Evolutionary conservation across 2,329 filamentous ascomycete species (phyloP).

Genomic region (Dactylonectria macrodidyma): DNA sequence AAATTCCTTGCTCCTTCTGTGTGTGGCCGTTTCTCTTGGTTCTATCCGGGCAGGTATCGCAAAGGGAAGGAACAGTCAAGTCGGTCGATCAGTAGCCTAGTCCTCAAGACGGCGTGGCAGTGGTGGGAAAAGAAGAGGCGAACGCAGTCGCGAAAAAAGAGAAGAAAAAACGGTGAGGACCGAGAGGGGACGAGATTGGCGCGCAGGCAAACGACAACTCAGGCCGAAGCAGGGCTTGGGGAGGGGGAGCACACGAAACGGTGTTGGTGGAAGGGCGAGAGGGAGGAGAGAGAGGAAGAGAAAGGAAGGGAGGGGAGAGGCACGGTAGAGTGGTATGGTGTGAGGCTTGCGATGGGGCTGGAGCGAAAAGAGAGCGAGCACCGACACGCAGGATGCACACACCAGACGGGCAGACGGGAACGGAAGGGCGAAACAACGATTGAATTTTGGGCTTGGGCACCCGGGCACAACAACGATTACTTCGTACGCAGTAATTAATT

Average conservation of each 20-base stretch:
- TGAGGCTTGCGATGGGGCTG: conserved; percentile 19
- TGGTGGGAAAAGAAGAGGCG: conserved; percentile 25
- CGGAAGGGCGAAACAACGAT: conserved; percentile 15
- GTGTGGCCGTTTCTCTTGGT: conserved; percentile 6
- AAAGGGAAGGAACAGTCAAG: conserved; percentile 20
- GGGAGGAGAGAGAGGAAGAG: conserved; percentile 19
- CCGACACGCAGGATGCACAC: background rate
- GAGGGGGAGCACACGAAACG: conserved; percentile 20
- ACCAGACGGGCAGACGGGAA: conserved; percentile 17
- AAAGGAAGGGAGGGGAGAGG: conserved; percentile 15
- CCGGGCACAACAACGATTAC: background rate
- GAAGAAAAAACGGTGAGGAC: conserved; percentile 1
- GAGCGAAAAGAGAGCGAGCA: conserved; percentile 7
- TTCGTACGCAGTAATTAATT: too few relatives aligned
- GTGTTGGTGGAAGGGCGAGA: conserved; percentile 37
- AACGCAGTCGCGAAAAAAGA: conserved; percentile 15
- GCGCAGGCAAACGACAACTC: conserved; percentile 44
- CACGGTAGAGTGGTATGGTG: conserved; percentile 9
- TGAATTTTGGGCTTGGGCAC: conserved; percentile 2
- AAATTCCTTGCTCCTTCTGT: conserved; percentile 32
- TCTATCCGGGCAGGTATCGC: conserved; percentile 31
- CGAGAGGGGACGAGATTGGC: conserved; percentile 35
- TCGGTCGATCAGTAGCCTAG: conserved; percentile 24
- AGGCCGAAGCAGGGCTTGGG: conserved; percentile 40
- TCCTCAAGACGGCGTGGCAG: conserved; percentile 36